Conservation (phyloP, 345 rosid genomes). For the Barbarea vulgaris region DNA sequence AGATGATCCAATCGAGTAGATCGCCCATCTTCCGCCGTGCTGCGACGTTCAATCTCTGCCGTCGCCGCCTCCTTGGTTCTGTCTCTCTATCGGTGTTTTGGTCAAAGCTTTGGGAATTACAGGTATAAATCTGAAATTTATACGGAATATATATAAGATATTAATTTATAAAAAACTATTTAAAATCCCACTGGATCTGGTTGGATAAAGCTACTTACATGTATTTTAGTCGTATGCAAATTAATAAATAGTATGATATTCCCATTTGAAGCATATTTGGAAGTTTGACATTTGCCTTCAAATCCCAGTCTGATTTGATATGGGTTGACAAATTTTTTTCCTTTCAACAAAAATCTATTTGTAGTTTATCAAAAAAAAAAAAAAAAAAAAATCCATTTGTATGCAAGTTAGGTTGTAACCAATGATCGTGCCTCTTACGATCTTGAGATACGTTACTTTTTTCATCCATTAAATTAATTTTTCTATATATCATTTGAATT, state of each 20-base stretch:
- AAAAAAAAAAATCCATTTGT: neutral
- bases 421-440: conserved; percentile 17
- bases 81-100: conserved; percentile 1
- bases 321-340: conserved; percentile 14
- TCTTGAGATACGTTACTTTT: neutral
- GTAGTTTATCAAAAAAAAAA: too few species aligned
- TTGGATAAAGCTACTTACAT: conserved; percentile 30
- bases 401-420: neutral
- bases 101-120: conserved; percentile 25
- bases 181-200: conserved; percentile 36
- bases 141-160: conserved; percentile 24
- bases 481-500: neutral
- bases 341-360: neutral
- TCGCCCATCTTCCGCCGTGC: conserved; percentile 60
- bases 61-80: neutral
- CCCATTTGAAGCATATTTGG: neutral
- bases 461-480: neutral
- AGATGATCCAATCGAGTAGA: conserved; percentile 71
- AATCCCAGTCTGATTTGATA: conserved; percentile 10
- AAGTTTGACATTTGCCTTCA: conserved; percentile 29
- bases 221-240: conserved; percentile 8
- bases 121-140: neutral
- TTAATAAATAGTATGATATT: conserved; percentile 5
- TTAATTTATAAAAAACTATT: conserved; percentile 4
- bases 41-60: conserved; percentile 1